These are phyloP conservation scores for Amanita rimosa DNA, from an alignment of 768 basidiomycete species.

Conservation along the genomic window DNA sequence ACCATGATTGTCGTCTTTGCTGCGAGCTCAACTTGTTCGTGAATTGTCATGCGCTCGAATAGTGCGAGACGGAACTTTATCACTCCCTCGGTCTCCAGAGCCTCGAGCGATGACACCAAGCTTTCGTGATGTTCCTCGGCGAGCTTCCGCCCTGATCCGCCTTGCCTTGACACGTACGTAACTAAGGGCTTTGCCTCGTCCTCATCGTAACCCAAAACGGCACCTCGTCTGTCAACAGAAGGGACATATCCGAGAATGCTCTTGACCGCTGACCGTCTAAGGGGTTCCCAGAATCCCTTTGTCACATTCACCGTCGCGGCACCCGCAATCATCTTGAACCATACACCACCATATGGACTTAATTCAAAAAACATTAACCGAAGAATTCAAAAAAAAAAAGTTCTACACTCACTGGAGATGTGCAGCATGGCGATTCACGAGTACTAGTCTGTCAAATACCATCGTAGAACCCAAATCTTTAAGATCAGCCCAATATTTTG, in stretches of 20 bases:
- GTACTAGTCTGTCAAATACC: slow-evolving; percentile 49
- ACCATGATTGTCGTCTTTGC: slow-evolving; percentile 56
- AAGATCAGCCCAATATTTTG: slow-evolving; percentile 55
- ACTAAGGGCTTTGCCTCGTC: slow-evolving; percentile 19
- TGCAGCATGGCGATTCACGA: slow-evolving; percentile 55
- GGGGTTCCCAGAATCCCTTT: slow-evolving; percentile 22
- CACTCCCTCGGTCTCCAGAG: slow-evolving; percentile 38
- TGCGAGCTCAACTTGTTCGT: slow-evolving; percentile 50
- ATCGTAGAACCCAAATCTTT: slow-evolving; percentile 32
- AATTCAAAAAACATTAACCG: background rate
- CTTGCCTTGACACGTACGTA: slow-evolving; percentile 56
- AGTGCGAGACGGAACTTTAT: slow-evolving; percentile 32
- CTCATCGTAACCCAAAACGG: slow-evolving; percentile 9
- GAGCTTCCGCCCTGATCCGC: slow-evolving; percentile 23
- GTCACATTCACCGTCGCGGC: slow-evolving; percentile 19
- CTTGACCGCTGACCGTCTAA: slow-evolving; percentile 18
- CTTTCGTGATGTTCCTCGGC: slow-evolving; percentile 34
- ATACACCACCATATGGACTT: slow-evolving; percentile 18
- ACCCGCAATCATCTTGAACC: slow-evolving; percentile 26
- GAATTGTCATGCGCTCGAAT: slow-evolving; percentile 36
- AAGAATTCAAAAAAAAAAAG: background rate
- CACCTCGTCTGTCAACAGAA: slow-evolving; percentile 8
- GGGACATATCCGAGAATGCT: slow-evolving; percentile 23
- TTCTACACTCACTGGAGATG: slow-evolving; percentile 27
- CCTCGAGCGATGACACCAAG: slow-evolving; percentile 34